Conservation (phyloP, 768 basidiomycete species). For the Leccinum obscurum region DNA sequence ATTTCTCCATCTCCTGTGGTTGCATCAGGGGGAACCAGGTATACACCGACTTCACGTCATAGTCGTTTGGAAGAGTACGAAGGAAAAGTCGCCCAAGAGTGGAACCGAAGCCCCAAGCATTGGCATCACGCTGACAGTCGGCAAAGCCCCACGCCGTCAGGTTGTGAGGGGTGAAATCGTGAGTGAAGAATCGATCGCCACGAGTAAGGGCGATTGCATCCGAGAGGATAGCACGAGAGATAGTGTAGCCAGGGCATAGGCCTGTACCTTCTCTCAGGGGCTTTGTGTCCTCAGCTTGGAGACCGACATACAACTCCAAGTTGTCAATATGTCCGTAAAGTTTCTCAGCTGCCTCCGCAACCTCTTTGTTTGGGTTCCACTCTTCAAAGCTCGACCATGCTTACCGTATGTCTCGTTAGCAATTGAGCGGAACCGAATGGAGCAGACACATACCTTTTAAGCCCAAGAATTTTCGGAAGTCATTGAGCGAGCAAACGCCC, state of each 20-base stretch:
- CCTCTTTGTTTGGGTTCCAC: slow-evolving; percentile 75
- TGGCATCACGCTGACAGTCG: slow-evolving; percentile 75
- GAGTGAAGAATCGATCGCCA: slow-evolving; percentile 80
- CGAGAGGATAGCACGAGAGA: slow-evolving; percentile 81
- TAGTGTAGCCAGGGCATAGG: slow-evolving; percentile 84
- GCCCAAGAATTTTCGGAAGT: slow-evolving; percentile 81
- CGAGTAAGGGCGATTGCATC: slow-evolving; percentile 87
- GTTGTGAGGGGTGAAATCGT: slow-evolving; percentile 80
- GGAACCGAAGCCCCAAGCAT: slow-evolving; percentile 68
- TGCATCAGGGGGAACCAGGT: slow-evolving; percentile 91
- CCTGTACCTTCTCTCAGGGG: slow-evolving; percentile 77
- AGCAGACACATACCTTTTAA: slow-evolving; percentile 57
- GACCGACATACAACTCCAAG: slow-evolving; percentile 78
- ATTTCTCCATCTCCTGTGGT: slow-evolving; percentile 61
- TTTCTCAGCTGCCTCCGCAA: slow-evolving; percentile 71
- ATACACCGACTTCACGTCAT: slow-evolving; percentile 66
- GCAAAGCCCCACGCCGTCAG: slow-evolving; percentile 83
- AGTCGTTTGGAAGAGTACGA: slow-evolving; percentile 71
- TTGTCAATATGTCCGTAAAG: slow-evolving; percentile 76
- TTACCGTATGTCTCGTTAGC: slow-evolving; percentile 26
- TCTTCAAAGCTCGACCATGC: slow-evolving; percentile 72
- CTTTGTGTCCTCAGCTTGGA: slow-evolving; percentile 78
- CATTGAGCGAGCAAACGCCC: slow-evolving; percentile 84
- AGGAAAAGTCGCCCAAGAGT: slow-evolving; percentile 73
- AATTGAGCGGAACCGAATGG: not conserved